A percentile compares a stretch with the other conserved stretches of the same genome.
Conservation (phyloP, 2,329 filamentous ascomycete species). For the Neofusicoccum sp. region DNA sequence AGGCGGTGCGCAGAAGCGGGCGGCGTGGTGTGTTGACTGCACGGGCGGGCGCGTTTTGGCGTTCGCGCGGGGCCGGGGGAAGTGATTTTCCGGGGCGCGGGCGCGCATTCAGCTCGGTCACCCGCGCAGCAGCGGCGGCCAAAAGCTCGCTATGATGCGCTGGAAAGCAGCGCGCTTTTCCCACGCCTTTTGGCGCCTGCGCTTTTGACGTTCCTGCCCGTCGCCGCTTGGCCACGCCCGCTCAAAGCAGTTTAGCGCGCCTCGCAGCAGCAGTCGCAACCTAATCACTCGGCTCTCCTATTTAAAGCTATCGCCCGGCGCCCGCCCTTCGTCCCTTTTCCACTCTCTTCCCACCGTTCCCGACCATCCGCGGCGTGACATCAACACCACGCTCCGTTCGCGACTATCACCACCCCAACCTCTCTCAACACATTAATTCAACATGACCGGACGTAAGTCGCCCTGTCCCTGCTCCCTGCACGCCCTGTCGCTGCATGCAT, state of each 20-base stretch:
- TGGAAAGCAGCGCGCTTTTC: conserved; percentile 17
- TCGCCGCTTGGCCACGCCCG: conserved; percentile 10
- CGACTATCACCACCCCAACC: conserved; percentile 24
- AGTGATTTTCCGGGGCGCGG: neutral
- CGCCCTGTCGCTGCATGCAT: conserved; percentile 20
- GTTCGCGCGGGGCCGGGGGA: neutral
- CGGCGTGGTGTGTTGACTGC: neutral
- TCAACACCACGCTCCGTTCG: conserved; percentile 27
- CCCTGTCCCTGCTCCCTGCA: neutral
- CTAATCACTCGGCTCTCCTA: conserved; percentile 34
- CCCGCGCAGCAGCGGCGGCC: conserved; percentile 2
- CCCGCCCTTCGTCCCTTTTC: conserved; percentile 30
- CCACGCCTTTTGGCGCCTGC: conserved; percentile 15
- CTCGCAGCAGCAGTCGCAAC: conserved; percentile 18
- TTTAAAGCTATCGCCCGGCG: conserved; percentile 35
- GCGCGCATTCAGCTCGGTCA: neutral
- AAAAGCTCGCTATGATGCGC: conserved; percentile 14
- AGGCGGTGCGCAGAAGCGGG: neutral
- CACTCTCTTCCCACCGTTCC: conserved; percentile 23
- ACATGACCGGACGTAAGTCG: conserved; percentile 56
- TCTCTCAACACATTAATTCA: conserved; percentile 39
- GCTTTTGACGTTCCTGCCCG: conserved; percentile 16
- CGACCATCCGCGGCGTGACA: conserved; percentile 19
- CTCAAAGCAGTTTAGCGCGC: conserved; percentile 18
- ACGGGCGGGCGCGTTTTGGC: conserved; percentile 5